Evolutionary conservation across 2,329 filamentous ascomycete species (phyloP).

Genomic region (Alternaria novae-zelandiae): DNA sequence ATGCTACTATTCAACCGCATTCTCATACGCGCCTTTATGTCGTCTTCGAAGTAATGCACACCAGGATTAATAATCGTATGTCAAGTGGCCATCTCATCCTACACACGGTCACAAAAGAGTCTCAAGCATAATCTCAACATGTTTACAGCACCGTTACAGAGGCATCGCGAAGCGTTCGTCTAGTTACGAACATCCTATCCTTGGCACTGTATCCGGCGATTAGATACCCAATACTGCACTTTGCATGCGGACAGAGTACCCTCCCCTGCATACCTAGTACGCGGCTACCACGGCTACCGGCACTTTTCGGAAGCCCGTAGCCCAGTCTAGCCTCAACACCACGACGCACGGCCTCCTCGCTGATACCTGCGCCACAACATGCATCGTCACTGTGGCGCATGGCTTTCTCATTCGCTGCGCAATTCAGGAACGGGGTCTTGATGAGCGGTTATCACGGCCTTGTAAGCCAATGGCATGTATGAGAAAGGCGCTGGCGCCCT

Average conservation of each 20-base stretch:
- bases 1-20: neutral
- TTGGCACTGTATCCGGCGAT: too few species aligned
- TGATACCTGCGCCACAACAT: slow-evolving; percentile 6
- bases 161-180: neutral
- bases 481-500: neutral
- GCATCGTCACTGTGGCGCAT: slow-evolving; percentile 2
- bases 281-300: neutral
- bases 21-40: rapidly evolving
- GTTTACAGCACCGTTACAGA: rapidly evolving
- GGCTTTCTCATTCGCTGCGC: neutral
- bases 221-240: too few species aligned
- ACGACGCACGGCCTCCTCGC: neutral
- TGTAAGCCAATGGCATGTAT: neutral
- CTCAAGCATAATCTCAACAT: neutral
- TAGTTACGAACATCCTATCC: rapidly evolving
- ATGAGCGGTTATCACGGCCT: slow-evolving; percentile 6
- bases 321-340: slow-evolving; percentile 10
- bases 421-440: neutral
- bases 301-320: neutral
- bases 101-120: neutral
- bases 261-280: neutral
- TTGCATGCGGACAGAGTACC: rapidly evolving
- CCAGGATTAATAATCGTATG: neutral
- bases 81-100: rapidly evolving
- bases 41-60: neutral